Conservation (phyloP, 164 flowering plant species). For the Litsea cubeba region DNA sequence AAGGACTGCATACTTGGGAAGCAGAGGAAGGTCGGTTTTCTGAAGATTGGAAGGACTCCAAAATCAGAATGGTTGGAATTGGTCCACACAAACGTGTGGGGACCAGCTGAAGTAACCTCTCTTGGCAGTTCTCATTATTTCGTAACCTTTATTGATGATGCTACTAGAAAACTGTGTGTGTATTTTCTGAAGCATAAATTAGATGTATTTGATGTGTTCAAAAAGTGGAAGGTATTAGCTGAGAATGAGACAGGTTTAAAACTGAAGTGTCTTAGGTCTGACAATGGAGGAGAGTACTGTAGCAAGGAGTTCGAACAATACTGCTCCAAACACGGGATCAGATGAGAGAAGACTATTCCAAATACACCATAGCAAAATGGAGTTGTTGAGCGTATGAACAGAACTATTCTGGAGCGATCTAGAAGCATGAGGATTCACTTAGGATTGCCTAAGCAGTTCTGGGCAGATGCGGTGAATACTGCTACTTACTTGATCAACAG, state of each 20-base stretch:
- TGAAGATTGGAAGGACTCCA: neutral
- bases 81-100: constrained; percentile 7
- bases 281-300: constrained; percentile 1
- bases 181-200: neutral
- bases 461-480: too few species aligned
- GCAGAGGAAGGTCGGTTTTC: neutral
- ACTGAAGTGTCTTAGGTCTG: neutral
- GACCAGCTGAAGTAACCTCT: neutral
- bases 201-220: neutral
- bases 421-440: neutral
- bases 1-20: constrained; percentile 6
- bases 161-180: neutral
- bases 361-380: neutral
- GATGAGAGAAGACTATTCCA: neutral
- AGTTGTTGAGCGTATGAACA: too few species aligned
- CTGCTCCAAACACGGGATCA: too few species aligned
- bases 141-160: constrained; percentile 3
- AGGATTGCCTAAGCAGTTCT: neutral
- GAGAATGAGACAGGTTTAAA: too few species aligned
- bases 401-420: neutral
- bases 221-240: neutral
- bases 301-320: neutral
- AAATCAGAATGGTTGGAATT: neutral
- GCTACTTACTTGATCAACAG: too few species aligned
- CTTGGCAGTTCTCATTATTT: neutral